phyloP scores from a whole-genome alignment of 2,329 filamentous ascomycete species.

The Aspergillus neoniger region DNA sequence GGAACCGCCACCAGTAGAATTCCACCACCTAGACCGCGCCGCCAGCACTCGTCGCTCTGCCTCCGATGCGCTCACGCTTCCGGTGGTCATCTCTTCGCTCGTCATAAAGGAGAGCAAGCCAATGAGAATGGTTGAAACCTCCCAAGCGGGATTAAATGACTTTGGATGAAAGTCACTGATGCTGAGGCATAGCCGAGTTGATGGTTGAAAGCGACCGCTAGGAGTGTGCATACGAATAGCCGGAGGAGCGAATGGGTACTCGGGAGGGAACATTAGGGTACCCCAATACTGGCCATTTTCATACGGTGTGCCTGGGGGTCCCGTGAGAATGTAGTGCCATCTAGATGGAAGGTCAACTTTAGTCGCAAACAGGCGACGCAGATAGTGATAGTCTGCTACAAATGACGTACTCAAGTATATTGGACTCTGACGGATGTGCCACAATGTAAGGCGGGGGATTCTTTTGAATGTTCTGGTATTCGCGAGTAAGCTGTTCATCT shows the following conservation, averaged over 20 bases:
- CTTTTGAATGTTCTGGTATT: slow-evolving; percentile 66
- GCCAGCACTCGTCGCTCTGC: slow-evolving; percentile 78
- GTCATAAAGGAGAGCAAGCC: slow-evolving; percentile 98
- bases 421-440: slow-evolving; percentile 84
- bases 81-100: slow-evolving; percentile 97
- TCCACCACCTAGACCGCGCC: slow-evolving; percentile 87
- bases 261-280: slow-evolving; percentile 88
- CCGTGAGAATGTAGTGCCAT: slow-evolving; percentile 95
- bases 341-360: slow-evolving; percentile 44
- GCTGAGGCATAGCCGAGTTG: slow-evolving; percentile 85
- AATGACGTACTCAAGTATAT: slow-evolving; percentile 78
- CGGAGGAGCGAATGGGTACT: slow-evolving; percentile 96
- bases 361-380: background rate
- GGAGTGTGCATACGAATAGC: slow-evolving; percentile 99
- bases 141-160: slow-evolving; percentile 97
- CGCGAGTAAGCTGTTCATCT: slow-evolving; percentile 56
- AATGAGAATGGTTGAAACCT: slow-evolving; percentile 93
- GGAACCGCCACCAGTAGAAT: slow-evolving; percentile 85
- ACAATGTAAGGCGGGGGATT: slow-evolving; percentile 87
- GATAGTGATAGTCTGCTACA: background rate
- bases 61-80: slow-evolving; percentile 75
- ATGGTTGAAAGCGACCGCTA: slow-evolving; percentile 90
- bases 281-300: slow-evolving; percentile 97
- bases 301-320: slow-evolving; percentile 91
- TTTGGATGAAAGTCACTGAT: slow-evolving; percentile 98